Evolutionary conservation across 2,329 filamentous ascomycete species (phyloP), one percentile per base, ranked within the genome.

Genomic region (Epichloe bromicola): DNA sequence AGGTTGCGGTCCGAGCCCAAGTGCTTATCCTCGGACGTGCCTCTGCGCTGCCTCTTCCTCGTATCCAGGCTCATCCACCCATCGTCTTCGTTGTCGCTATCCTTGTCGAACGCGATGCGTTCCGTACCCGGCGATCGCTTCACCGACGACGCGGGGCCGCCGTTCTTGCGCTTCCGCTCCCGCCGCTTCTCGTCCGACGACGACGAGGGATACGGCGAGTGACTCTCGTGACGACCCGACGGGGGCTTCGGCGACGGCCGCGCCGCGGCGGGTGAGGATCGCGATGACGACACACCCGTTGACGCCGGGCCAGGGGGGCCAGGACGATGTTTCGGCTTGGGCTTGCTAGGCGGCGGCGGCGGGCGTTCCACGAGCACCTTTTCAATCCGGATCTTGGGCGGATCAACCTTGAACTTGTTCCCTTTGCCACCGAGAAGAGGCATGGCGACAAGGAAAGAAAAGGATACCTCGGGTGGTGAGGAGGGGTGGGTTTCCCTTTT

Each of bases 321-420:
- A 49, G 65, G 59, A 47, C 62, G 57, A 39, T 60, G 55, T 51
- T 63, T 66, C 34, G 63, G 59, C 56, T 66, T 70, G 7, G 66
- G 63, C 45, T 65, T 67, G 8, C 67, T 67, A 44, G 68, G 65
- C 15, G 65, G 61, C 4, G 61, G 55, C 4, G 61, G 55, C 46
- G 65, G 59, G 45, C 60, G 59, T 53, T 69, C 69, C 59, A 77
- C 67, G 49, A 70, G 65, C 52, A 78, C 73, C 56, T 73, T 74
- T 61, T 79, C 74, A 59, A 76, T 73, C 54, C 74, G 72, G 58
- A 78, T 71, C 53, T 69, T 70, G 51, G 73, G 70, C 49, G 70
- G 67, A 54, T 74, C 70, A 56, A 70, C 65, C 64, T 77, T 76
- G 65, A 75, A 72, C 60, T 75, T 78, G 55, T 68, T 69, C 53